Evolutionary conservation across 495 filamentous ascomycete species (phyloP).

Genomic region (Penicillium paxilli): DNA sequence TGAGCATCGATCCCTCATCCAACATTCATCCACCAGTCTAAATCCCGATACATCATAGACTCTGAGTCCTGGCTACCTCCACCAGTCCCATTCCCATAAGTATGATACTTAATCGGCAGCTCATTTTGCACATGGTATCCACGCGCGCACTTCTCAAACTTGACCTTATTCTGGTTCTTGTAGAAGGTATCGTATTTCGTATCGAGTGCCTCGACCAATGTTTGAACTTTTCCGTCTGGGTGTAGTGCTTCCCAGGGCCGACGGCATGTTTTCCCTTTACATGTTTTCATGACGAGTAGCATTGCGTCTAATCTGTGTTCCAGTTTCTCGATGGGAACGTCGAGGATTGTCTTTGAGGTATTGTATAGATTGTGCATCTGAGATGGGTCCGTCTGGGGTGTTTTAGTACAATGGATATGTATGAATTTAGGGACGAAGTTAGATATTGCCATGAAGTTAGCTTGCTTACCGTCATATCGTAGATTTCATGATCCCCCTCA

Average conservation of each 20-base stretch:
- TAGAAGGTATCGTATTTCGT: conserved; percentile 59
- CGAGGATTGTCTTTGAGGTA: not conserved
- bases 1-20: no score
- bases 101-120: no score
- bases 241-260: conserved; percentile 55
- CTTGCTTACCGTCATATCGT: not conserved
- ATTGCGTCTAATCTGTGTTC: conserved; percentile 52
- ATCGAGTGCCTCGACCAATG: conserved; percentile 36
- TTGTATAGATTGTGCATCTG: no score
- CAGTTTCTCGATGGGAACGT: conserved; percentile 35
- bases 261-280: conserved; percentile 48
- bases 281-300: conserved; percentile 59
- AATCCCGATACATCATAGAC: no score
- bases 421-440: no score
- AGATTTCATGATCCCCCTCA: not conserved
- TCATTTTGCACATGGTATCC: no score
- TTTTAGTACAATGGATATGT: no score
- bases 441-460: no score
- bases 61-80: no score
- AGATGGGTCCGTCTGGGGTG: no score
- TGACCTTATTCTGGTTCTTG: conserved; percentile 44
- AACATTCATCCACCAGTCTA: no score
- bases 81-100: no score
- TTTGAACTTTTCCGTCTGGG: conserved; percentile 41
- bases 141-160: conserved; percentile 55